Percentiles rank a stretch among this genome's conserved stretches.
Conservation (phyloP, 345 rosid species). For the Cardamine resedifolia region DNA sequence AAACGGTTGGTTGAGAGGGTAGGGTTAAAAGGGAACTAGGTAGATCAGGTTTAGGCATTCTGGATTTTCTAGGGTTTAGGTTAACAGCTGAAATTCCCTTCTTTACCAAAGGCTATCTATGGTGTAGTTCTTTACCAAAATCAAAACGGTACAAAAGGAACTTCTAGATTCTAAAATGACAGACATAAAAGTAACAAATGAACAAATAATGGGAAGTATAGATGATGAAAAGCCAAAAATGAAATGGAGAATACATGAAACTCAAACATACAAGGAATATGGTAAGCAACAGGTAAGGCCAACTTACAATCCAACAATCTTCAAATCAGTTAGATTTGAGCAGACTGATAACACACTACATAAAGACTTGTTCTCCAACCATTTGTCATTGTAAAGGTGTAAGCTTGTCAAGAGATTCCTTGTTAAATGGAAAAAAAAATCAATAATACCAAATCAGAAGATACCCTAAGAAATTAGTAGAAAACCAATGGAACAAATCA, state of each 20-base stretch:
- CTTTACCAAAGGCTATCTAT: not conserved
- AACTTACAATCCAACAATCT: slow-evolving; percentile 88
- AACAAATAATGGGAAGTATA: not conserved
- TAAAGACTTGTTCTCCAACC: slow-evolving; percentile 55
- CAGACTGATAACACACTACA: slow-evolving; percentile 57
- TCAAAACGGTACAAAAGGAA: not conserved
- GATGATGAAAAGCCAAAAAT: not conserved
- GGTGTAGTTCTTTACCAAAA: not conserved
- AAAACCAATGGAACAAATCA: not conserved
- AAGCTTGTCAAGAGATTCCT: slow-evolving; percentile 67
- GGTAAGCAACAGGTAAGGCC: not conserved
- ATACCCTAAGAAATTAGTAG: not conserved
- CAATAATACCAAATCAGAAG: slow-evolving; percentile 18
- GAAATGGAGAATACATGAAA: slow-evolving; percentile 4
- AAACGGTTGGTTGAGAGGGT: not conserved
- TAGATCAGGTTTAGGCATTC: not conserved
- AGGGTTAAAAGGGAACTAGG: not conserved
- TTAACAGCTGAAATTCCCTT: not conserved
- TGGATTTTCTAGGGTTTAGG: not conserved
- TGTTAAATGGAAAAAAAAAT: slow-evolving; percentile 5
- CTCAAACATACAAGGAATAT: not conserved
- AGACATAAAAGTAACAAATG: not conserved
- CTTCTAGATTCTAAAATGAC: not conserved
- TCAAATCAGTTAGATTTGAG: slow-evolving; percentile 62
- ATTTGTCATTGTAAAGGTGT: slow-evolving; percentile 60